Percentiles rank a stretch among this genome's conserved stretches.
These are phyloP conservation scores for Pistacia vera DNA, from an alignment of 345 rosid species.

Conservation along the genomic window DNA sequence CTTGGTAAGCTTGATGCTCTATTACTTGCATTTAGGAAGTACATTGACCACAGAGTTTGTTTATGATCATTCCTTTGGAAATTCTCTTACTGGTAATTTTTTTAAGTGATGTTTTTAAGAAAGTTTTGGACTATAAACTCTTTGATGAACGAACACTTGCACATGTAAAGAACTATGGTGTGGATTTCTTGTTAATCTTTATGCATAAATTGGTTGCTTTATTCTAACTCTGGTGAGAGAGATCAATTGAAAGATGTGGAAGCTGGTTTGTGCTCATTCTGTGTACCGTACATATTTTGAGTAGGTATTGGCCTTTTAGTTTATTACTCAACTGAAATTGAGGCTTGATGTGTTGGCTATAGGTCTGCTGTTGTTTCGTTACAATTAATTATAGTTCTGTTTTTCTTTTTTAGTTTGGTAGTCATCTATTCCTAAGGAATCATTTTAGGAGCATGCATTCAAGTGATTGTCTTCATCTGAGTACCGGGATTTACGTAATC, in stretches of 20 bases:
- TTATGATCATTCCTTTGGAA: background rate
- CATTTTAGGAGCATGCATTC: constrained; percentile 4
- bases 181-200: background rate
- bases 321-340: background rate
- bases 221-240: background rate
- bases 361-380: background rate
- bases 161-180: background rate
- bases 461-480: background rate
- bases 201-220: background rate
- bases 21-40: constrained; percentile 13
- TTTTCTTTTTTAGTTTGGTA: constrained; percentile 4
- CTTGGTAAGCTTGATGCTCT: constrained; percentile 61
- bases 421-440: background rate
- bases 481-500: background rate
- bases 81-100: background rate
- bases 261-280: background rate
- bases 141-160: background rate
- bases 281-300: background rate
- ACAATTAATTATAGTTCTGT: background rate
- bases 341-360: background rate
- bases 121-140: too few relatives aligned
- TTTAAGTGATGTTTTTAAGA: background rate
- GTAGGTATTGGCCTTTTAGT: background rate
- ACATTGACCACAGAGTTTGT: background rate
- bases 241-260: background rate